A percentile compares a stretch with the other conserved stretches of the same genome.
These are phyloP conservation scores for Cucurbitaria berberidis DNA, from an alignment of 2,329 filamentous ascomycete species.

Conservation along the genomic window DNA sequence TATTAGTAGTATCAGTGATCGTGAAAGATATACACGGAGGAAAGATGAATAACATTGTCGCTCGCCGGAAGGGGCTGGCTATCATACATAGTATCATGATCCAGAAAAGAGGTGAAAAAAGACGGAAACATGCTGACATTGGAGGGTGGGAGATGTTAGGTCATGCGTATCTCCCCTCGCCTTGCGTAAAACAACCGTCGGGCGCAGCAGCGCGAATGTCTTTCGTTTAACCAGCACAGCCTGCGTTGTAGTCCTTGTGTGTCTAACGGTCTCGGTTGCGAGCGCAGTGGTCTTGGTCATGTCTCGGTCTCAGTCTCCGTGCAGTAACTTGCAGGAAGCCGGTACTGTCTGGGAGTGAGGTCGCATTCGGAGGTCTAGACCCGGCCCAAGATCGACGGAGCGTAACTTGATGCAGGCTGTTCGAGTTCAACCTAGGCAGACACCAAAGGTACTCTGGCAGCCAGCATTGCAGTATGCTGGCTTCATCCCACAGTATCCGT, in stretches of 20 bases:
- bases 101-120: no score
- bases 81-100: no score
- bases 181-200: neutral
- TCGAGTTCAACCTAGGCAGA: neutral
- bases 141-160: no score
- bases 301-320: neutral
- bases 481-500: slow-evolving; percentile 8
- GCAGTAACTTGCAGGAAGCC: neutral
- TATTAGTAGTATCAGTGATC: no score
- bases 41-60: no score
- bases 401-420: no score
- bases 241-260: neutral
- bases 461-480: slow-evolving; percentile 26
- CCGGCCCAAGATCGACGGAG: neutral
- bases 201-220: neutral
- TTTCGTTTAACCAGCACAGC: neutral
- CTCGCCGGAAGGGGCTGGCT: no score
- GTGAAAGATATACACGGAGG: no score
- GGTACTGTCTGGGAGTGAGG: neutral
- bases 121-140: no score
- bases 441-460: slow-evolving; percentile 20
- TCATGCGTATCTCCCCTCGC: neutral
- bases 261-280: neutral
- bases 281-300: neutral
- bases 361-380: no score